Percentiles rank a stretch among this genome's conserved stretches.
Evolutionary conservation across 2,329 filamentous ascomycete genomes (phyloP).

Genomic region (Curvularia lunata): DNA sequence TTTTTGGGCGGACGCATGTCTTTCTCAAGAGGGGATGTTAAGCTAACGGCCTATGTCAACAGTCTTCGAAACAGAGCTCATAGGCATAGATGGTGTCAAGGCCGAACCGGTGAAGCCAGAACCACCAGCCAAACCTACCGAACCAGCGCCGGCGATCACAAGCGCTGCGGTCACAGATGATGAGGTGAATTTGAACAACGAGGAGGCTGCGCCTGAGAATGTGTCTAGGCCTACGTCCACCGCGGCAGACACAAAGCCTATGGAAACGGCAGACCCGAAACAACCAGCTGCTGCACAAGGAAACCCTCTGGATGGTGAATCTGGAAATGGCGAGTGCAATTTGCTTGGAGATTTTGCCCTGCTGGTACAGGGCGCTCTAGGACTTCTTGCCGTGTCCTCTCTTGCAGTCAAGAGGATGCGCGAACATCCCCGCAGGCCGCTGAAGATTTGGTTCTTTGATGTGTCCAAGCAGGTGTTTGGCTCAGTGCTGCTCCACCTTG

Average conservation of each 20-base stretch:
- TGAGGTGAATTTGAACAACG: slow-evolving; percentile 12
- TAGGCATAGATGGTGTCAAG: slow-evolving; percentile 71
- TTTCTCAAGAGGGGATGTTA: neutral
- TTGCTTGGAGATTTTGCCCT: slow-evolving; percentile 91
- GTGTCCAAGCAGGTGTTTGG: slow-evolving; percentile 97
- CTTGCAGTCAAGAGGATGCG: slow-evolving; percentile 93
- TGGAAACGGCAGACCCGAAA: slow-evolving; percentile 20
- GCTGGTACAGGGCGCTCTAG: slow-evolving; percentile 85
- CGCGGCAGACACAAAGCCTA: slow-evolving; percentile 17
- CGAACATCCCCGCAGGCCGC: slow-evolving; percentile 85
- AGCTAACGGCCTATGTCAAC: slow-evolving; percentile 21
- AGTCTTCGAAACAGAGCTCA: slow-evolving; percentile 92
- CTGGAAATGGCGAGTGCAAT: slow-evolving; percentile 75
- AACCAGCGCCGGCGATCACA: slow-evolving; percentile 7
- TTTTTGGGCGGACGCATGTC: neutral
- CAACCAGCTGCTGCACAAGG: slow-evolving; percentile 27
- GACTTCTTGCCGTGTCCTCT: slow-evolving; percentile 79
- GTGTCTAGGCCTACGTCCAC: slow-evolving; percentile 16
- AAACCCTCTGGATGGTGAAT: slow-evolving; percentile 50
- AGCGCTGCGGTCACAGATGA: slow-evolving; percentile 15
- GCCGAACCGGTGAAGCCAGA: slow-evolving; percentile 20
- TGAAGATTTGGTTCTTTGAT: slow-evolving; percentile 99
- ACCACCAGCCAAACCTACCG: slow-evolving; percentile 3
- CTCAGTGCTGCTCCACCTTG: slow-evolving; percentile 85
- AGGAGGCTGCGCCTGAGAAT: slow-evolving; percentile 20